Evolutionary conservation across 2,329 filamentous ascomycete genomes (phyloP).

Genomic region (Fusarium bactridioides): DNA sequence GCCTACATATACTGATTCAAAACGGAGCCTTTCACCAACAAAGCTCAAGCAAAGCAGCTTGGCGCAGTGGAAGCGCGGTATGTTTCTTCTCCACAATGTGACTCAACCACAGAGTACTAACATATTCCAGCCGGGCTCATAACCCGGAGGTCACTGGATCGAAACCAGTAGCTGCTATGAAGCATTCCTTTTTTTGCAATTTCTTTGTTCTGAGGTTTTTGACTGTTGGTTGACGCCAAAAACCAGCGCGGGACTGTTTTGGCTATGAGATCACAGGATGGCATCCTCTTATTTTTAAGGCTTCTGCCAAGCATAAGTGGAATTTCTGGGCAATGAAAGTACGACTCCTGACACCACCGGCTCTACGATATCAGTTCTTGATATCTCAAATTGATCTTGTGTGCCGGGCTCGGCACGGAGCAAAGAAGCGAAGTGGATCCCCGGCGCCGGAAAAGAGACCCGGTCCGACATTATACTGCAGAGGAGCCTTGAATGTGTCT

Average conservation of each 20-base stretch:
- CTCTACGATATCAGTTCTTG: not conserved
- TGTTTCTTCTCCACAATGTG: constrained; percentile 7
- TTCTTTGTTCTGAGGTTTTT: not conserved
- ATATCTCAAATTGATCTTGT: not conserved
- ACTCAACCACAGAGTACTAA: constrained; percentile 7
- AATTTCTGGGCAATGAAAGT: fast-evolving
- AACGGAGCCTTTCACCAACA: not conserved
- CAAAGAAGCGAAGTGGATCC: not conserved
- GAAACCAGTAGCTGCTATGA: constrained; percentile 25
- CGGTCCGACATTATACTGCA: not conserved
- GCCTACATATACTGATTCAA: not conserved
- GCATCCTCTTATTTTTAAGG: not conserved
- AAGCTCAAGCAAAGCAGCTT: constrained; percentile 22
- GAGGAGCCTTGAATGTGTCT: not conserved
- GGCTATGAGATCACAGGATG: fast-evolving
- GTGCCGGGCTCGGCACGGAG: not conserved
- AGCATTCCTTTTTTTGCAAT: not conserved
- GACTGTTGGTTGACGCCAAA: not conserved
- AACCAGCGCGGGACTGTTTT: not conserved
- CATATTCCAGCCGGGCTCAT: constrained; percentile 17
- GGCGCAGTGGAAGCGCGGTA: constrained; percentile 28
- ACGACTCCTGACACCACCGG: fast-evolving
- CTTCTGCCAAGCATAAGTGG: fast-evolving
- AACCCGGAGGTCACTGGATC: constrained; percentile 25
- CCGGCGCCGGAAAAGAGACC: not conserved